Base-by-base conservation (phyloP, 2,329 filamentous ascomycete species). In the Nakataea oryzae region DNA sequence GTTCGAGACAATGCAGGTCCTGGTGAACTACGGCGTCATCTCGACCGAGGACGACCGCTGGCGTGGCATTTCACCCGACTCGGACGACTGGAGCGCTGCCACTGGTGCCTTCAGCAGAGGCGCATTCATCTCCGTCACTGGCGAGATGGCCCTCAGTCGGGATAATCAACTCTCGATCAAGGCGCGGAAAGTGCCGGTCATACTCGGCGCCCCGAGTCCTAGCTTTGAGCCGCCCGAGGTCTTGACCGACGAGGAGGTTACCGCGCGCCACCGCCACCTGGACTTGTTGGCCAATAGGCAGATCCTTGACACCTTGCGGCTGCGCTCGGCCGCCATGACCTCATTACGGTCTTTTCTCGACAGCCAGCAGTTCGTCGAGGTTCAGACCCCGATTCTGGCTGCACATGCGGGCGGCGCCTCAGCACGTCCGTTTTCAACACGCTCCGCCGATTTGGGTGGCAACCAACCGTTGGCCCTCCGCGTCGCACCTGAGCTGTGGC, bases 401-500 rank as follows among this genome's bases (percentile, higher is more conserved):
- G 85, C 88, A 58, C 83, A 86, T 59, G 92, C 93, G 1, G 89
- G 92, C n/a, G 95, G 95, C 54, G 95, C 95, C 5, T 82, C 87
- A 54, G 95, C 95, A 1, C 86, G 90, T 59, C 91, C 95, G 0
- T 99, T 99, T 72, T 80, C 87, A 66, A 97, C 93, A 0, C 76
- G 79, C 57, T 87, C 91, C 11, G 90, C 88, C 0, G 91, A 93
- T 70, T 87, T 96, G 64, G 79, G 85, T 57, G 34, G 6, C 13
- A 27, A 26, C 21, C 59, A 34, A 28, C 57, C 30, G 21, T 78
- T 99, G 47, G 85, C 89, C 27, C 80, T 99, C 41, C 84, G 95
- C 59, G 93, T 99, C 68, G 95, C 95, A 3, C 95, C 95, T 0
- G 95, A 99, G 75, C 78, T 99, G 47, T 97, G 92, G 88, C 83